These are phyloP conservation scores for Penicillium antarcticum DNA, from an alignment of 495 filamentous ascomycete species.

Conservation along the genomic window DNA sequence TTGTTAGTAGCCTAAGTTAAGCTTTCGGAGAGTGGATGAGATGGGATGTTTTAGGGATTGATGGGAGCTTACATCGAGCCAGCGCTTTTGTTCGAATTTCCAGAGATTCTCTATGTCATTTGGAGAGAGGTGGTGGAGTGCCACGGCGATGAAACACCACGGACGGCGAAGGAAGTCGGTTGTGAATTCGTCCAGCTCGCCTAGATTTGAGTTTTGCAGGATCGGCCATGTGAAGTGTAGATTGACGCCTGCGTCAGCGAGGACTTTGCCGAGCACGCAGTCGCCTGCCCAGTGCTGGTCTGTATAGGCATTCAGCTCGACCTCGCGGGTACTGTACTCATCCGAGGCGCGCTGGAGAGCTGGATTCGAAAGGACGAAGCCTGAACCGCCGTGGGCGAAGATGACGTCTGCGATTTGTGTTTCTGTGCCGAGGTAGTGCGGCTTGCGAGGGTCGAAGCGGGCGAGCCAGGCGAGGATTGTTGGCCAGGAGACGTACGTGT, in stretches of 20 bases:
- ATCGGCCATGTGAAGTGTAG: conserved; percentile 50
- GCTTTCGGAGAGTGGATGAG: not conserved
- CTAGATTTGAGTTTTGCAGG: conserved; percentile 46
- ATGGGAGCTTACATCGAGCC: conserved; percentile 27
- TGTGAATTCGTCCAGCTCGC: conserved; percentile 43
- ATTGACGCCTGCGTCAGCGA: conserved; percentile 52
- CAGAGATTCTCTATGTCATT: conserved; percentile 36
- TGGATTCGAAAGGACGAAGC: conserved; percentile 60
- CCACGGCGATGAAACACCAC: conserved; percentile 56
- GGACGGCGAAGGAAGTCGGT: conserved; percentile 36
- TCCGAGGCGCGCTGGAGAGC: conserved; percentile 47
- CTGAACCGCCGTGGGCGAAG: conserved; percentile 68
- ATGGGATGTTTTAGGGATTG: too few species aligned
- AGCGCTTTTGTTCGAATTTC: conserved; percentile 40
- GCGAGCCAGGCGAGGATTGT: conserved; percentile 57
- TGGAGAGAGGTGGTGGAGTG: conserved; percentile 50
- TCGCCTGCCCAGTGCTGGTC: conserved; percentile 66
- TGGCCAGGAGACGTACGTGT: conserved; percentile 63
- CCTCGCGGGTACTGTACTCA: conserved; percentile 41
- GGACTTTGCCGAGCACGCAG: conserved; percentile 55
- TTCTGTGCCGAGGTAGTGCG: conserved; percentile 58
- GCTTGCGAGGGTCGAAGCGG: conserved; percentile 46
- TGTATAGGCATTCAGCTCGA: conserved; percentile 51
- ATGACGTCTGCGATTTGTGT: conserved; percentile 49
- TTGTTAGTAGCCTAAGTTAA: not conserved